Evolutionary conservation across 352 stramenopile genomes (phyloP).

Genomic region (Phytophthora boehmeriae): DNA sequence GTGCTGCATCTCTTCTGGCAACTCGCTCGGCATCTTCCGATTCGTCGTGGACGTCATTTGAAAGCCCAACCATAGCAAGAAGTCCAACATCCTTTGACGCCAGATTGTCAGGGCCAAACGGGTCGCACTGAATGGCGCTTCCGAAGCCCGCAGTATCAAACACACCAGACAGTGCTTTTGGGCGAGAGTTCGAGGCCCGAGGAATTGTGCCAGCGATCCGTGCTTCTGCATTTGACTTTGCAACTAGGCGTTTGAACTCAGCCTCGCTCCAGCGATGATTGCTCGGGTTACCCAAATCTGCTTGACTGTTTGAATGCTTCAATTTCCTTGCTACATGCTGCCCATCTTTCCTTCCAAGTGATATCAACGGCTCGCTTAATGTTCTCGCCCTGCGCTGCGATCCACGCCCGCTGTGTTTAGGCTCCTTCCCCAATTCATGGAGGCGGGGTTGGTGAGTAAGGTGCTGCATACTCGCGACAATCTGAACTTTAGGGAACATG

Average conservation of each 20-base stretch:
- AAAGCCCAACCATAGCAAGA: constrained; percentile 62
- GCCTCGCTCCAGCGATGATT: constrained; percentile 74
- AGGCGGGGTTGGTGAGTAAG: constrained; percentile 73
- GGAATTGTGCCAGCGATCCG: constrained; percentile 47
- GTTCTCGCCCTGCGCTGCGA: constrained; percentile 42
- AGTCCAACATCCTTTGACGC: constrained; percentile 56
- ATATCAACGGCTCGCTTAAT: constrained; percentile 64
- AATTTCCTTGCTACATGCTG: constrained; percentile 50
- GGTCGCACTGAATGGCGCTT: constrained; percentile 41
- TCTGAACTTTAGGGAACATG: constrained; percentile 89
- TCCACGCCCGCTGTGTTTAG: constrained; percentile 38
- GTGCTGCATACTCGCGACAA: constrained; percentile 81
- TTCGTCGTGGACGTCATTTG: constrained; percentile 67
- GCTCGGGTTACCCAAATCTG: constrained; percentile 70
- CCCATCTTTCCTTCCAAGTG: constrained; percentile 39
- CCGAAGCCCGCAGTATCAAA: constrained; percentile 73
- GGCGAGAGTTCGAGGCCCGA: constrained; percentile 34
- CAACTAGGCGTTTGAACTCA: constrained; percentile 76
- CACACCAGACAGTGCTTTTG: constrained; percentile 64
- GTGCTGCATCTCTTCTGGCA: constrained; percentile 43
- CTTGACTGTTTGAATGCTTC: constrained; percentile 74
- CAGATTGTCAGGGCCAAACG: constrained; percentile 51
- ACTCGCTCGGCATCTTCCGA: constrained; percentile 45
- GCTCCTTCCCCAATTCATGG: constrained; percentile 50
- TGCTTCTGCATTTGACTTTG: constrained; percentile 65